These are phyloP conservation scores for Paramecium octaurelia DNA, from an alignment of 73 alveolate genomes.

Conservation along the genomic window DNA sequence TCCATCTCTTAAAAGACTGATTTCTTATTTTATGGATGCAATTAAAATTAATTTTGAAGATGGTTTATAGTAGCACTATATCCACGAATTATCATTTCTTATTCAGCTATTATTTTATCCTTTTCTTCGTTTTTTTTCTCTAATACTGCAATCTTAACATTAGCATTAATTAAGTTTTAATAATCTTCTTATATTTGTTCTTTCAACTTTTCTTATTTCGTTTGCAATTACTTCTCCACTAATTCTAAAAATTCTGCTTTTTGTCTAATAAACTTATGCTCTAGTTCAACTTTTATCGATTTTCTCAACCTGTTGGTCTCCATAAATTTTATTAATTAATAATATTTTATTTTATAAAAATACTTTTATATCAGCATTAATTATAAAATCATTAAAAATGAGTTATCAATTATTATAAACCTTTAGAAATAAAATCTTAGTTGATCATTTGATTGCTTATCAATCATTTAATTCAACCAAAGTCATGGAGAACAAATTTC, in stretches of 20 bases:
- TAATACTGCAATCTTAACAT: not conserved
- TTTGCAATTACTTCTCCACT: not conserved
- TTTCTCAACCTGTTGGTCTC: not conserved
- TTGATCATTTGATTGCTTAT: too few species aligned
- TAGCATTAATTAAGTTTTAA: not conserved
- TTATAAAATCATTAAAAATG: too few species aligned
- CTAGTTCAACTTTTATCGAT: not conserved
- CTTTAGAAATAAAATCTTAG: too few species aligned
- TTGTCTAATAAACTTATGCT: not conserved
- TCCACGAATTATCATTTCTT: not conserved
- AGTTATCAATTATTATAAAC: too few species aligned
- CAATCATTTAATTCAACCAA: too few species aligned
- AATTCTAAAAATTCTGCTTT: not conserved
- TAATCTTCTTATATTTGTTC: not conserved
- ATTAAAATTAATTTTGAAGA: not conserved
- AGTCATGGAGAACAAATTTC: not conserved
- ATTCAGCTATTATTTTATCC: not conserved
- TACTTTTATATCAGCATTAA: not conserved
- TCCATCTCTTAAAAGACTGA: not conserved
- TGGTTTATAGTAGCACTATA: not conserved
- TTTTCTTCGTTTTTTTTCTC: not conserved
- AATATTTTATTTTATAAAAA: not conserved
- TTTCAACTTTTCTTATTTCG: not conserved
- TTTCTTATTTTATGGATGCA: not conserved
- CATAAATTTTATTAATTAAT: not conserved